A percentile compares a stretch with the other conserved stretches of the same genome.
Conservation (phyloP, 305 asterid genomes). For the Fraxinus sp. region DNA sequence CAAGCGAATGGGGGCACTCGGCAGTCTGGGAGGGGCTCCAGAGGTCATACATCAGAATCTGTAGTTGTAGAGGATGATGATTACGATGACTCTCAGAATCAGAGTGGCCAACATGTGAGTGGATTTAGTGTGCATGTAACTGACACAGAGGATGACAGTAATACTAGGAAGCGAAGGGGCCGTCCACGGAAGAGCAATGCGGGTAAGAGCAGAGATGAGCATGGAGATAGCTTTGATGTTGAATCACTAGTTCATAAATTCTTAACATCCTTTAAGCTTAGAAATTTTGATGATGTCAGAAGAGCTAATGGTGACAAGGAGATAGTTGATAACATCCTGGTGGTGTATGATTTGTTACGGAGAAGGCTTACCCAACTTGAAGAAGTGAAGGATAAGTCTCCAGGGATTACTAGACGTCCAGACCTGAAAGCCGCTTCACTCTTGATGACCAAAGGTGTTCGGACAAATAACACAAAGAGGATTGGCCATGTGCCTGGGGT, state of each 20-base stretch:
- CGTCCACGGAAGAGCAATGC: conserved; percentile 35
- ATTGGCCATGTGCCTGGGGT: conserved; percentile 74
- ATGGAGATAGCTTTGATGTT: conserved; percentile 37
- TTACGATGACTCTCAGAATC: conserved; percentile 30
- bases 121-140: conserved; percentile 38
- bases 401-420: conserved; percentile 61
- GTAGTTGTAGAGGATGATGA: conserved; percentile 36
- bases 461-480: conserved; percentile 59
- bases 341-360: conserved; percentile 52
- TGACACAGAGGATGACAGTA: conserved; percentile 44
- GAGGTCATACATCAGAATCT: conserved; percentile 28
- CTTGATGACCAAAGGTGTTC: conserved; percentile 65
- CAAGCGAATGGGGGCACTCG: conserved; percentile 48
- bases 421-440: conserved; percentile 66
- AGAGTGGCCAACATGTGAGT: conserved; percentile 36
- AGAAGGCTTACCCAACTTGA: conserved; percentile 60
- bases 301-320: conserved; percentile 52
- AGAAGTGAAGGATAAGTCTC: conserved; percentile 46
- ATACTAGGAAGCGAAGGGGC: conserved; percentile 46
- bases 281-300: conserved; percentile 46
- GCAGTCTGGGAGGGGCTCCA: conserved; percentile 34
- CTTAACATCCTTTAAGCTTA: conserved; percentile 46
- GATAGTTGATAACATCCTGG: conserved; percentile 30
- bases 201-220: conserved; percentile 38
- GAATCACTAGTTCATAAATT: conserved; percentile 45